Percentiles rank a stretch among this genome's conserved stretches.
phyloP scores from a whole-genome alignment of 2,329 filamentous ascomycete genomes.

The Aspergillus carbonarius region DNA sequence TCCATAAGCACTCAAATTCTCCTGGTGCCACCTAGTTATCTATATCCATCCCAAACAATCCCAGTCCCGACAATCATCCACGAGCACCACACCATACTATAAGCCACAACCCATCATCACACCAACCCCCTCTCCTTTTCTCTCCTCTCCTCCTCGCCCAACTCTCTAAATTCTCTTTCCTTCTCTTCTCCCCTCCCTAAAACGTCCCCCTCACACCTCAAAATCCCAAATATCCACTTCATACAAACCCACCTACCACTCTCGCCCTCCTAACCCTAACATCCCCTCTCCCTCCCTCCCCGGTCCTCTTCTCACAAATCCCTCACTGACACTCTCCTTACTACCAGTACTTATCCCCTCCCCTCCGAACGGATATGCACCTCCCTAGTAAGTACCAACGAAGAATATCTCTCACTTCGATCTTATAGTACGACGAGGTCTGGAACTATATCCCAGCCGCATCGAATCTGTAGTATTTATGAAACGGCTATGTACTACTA shows the following conservation, averaged over 20 bases:
- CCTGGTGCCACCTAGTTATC: no score
- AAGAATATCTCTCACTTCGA: not conserved
- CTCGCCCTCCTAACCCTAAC: not conserved
- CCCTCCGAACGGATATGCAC: not conserved
- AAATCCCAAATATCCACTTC: not conserved
- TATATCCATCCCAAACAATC: no score
- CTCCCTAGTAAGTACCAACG: no score
- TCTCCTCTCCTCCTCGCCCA: no score
- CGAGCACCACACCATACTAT: no score
- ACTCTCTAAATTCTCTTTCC: no score
- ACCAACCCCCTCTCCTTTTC: not conserved
- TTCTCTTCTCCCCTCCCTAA: no score
- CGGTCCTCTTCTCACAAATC: not conserved
- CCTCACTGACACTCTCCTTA: not conserved
- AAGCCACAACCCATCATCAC: no score
- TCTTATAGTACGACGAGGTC: no score
- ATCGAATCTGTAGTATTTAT: not conserved
- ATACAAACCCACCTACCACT: not conserved
- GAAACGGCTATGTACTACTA: not conserved
- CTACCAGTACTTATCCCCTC: no score
- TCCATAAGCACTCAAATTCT: no score
- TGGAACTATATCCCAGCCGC: not conserved
- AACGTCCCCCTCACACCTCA: not conserved
- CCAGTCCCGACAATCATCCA: no score
- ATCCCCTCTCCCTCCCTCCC: not conserved